Conservation (phyloP, 108 stramenopile species). For the Epithemia pelagica region DNA sequence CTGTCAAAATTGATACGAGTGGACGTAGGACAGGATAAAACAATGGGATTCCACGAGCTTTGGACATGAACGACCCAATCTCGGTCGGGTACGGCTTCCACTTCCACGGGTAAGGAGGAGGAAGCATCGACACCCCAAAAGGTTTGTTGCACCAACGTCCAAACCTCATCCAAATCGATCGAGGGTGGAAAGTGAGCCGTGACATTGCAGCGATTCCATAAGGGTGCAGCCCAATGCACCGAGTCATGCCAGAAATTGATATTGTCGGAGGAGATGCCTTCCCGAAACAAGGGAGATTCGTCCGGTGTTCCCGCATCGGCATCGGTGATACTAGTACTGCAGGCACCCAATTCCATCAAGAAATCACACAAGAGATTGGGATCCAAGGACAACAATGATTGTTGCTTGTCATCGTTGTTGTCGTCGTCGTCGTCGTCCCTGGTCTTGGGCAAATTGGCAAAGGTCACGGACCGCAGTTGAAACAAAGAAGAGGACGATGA, state of each 20-base stretch:
- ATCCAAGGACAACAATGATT: conserved; percentile 7
- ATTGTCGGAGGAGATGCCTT: conserved; percentile 21
- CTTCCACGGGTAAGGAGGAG: not conserved
- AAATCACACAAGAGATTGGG: conserved; percentile 62
- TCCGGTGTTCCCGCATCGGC: conserved; percentile 41
- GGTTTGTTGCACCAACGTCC: conserved; percentile 40
- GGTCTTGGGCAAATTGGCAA: conserved; percentile 3
- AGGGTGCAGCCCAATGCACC: conserved; percentile 22
- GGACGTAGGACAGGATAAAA: conserved; percentile 13
- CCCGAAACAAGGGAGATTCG: conserved; percentile 54
- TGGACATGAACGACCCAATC: conserved; percentile 82
- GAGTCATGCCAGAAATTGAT: conserved; percentile 4
- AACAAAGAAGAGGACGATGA: not conserved
- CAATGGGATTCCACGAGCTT: conserved; percentile 68
- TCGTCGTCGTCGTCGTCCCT: not conserved
- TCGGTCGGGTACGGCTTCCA: conserved; percentile 44
- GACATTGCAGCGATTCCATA: conserved; percentile 70
- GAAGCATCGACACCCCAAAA: not conserved
- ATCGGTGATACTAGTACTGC: conserved; percentile 61
- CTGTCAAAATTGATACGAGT: conserved; percentile 4
- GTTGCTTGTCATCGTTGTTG: not conserved
- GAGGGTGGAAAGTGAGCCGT: conserved; percentile 69
- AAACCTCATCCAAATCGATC: conserved; percentile 33
- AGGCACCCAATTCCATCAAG: conserved; percentile 79
- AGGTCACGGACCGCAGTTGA: conserved; percentile 3